Evolutionary conservation across 805 yeast genomes (phyloP).

Genomic region (Wickerhamomyces sydowiorum): DNA sequence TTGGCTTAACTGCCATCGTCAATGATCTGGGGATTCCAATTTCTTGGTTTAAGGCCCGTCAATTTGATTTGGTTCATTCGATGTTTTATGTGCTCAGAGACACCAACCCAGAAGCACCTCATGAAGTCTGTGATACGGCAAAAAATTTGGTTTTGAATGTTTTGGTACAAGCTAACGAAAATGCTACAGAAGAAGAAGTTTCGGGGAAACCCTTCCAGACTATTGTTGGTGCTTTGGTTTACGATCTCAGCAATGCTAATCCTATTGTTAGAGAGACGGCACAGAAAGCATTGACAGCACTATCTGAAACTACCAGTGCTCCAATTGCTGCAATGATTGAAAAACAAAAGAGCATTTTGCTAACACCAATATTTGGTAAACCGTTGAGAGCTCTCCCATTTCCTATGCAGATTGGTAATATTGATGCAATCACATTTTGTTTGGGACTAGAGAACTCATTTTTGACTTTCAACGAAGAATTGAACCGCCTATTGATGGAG

Average conservation of each 20-base stretch:
- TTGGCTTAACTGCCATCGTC: constrained; percentile 73
- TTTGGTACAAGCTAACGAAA: constrained; percentile 59
- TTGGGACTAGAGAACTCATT: constrained; percentile 75
- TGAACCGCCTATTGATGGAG: constrained; percentile 78
- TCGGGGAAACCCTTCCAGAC: constrained; percentile 70
- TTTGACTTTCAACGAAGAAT: constrained; percentile 81
- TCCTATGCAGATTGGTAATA: constrained; percentile 98
- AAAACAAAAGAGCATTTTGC: constrained; percentile 74
- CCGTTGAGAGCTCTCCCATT: constrained; percentile 96
- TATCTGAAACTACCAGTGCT: constrained; percentile 65
- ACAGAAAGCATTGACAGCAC: constrained; percentile 57
- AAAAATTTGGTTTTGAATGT: constrained; percentile 58
- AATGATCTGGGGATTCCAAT: constrained; percentile 63
- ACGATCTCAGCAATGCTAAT: constrained; percentile 88
- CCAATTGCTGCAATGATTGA: constrained; percentile 71
- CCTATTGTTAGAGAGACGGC: constrained; percentile 78
- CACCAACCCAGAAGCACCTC: constrained; percentile 83
- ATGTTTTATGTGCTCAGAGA: constrained; percentile 88
- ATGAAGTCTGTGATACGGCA: constrained; percentile 68
- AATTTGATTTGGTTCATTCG: constrained; percentile 79
- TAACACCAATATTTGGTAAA: constrained; percentile 94
- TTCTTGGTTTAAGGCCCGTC: constrained; percentile 69
- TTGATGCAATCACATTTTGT: constrained; percentile 94
- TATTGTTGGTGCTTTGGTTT: constrained; percentile 81
- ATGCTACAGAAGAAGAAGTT: constrained; percentile 54